Percentiles rank a stretch among this genome's conserved stretches.
These are phyloP conservation scores for Citrullus amarus DNA, from an alignment of 306 rosid species.

Conservation along the genomic window DNA sequence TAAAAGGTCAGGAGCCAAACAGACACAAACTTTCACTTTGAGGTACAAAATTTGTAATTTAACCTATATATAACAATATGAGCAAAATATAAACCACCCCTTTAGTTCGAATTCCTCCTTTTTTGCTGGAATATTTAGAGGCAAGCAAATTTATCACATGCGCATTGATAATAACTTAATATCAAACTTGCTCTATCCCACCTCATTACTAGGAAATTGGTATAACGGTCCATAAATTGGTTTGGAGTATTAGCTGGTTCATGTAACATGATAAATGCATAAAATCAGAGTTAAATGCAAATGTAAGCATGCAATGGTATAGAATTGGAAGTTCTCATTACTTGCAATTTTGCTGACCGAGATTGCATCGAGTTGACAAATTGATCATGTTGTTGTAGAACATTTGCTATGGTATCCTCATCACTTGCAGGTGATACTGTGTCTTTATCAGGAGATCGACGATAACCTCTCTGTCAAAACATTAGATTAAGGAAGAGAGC, in stretches of 20 bases:
- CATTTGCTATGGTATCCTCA: constrained; percentile 69
- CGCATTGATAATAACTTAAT: too few relatives aligned
- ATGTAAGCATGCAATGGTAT: neutral
- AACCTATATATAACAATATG: neutral
- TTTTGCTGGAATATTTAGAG: neutral
- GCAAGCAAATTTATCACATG: too few relatives aligned
- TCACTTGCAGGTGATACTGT: constrained; percentile 63
- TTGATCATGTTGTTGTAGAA: constrained; percentile 73
- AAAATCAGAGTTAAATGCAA: neutral
- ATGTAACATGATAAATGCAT: neutral
- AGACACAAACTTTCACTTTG: neutral
- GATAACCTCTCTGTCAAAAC: constrained; percentile 65
- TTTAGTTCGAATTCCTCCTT: neutral
- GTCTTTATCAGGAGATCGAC: constrained; percentile 57
- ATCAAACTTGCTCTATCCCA: too few relatives aligned
- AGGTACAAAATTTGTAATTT: neutral
- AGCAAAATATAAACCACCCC: neutral
- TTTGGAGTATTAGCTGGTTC: too few relatives aligned
- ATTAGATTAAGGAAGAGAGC: constrained; percentile 10
- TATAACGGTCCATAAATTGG: too few relatives aligned
- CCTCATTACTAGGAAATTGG: too few relatives aligned
- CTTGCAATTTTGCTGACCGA: constrained; percentile 89
- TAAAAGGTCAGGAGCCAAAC: too few relatives aligned
- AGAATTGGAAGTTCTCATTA: constrained; percentile 16
- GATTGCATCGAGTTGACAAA: constrained; percentile 82